Evolutionary conservation across 2,329 filamentous ascomycete species (phyloP).

Genomic region (Fusarium cicatricum): DNA sequence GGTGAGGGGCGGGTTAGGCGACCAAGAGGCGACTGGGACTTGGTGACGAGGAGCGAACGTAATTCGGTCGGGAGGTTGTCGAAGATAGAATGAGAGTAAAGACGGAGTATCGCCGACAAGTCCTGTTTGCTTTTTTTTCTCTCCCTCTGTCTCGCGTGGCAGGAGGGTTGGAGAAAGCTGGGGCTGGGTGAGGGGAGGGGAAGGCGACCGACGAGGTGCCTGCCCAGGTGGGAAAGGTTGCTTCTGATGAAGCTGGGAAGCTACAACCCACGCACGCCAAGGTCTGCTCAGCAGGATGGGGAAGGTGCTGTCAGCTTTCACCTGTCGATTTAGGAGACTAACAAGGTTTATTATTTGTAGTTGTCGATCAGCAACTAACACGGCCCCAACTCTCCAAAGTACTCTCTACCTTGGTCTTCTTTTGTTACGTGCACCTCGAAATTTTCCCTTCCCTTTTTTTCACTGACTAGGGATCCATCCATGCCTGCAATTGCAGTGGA

Average conservation of each 20-base stretch:
- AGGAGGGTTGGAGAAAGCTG: slow-evolving; percentile 28
- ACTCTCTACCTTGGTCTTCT: not conserved
- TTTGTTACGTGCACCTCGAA: not conserved
- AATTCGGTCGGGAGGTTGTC: not conserved
- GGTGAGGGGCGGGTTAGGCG: slow-evolving; percentile 21
- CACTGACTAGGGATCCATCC: not conserved
- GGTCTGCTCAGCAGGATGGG: not conserved
- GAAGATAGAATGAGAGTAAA: slow-evolving; percentile 5
- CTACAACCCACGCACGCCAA: slow-evolving; percentile 16
- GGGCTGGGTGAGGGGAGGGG: slow-evolving; percentile 31
- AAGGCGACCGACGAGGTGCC: slow-evolving; percentile 22
- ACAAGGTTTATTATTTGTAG: too few species aligned
- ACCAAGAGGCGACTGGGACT: not conserved
- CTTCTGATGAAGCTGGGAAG: slow-evolving; percentile 25
- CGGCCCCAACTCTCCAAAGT: not conserved
- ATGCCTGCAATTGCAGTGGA: slow-evolving; percentile 1
- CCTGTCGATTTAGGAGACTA: too few species aligned
- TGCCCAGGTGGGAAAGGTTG: slow-evolving; percentile 31
- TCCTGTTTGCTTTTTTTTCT: slow-evolving; percentile 9
- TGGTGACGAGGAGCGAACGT: slow-evolving; percentile 2
- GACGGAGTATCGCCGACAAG: slow-evolving; percentile 4
- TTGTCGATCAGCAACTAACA: not conserved
- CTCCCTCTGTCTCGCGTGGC: not conserved
- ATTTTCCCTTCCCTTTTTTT: slow-evolving; percentile 4
- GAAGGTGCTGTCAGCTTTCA: too few species aligned